Percentiles rank a stretch among this genome's conserved stretches.
phyloP scores from a whole-genome alignment of 306 rosid genomes.

The Macrotyloma uniflorum region DNA sequence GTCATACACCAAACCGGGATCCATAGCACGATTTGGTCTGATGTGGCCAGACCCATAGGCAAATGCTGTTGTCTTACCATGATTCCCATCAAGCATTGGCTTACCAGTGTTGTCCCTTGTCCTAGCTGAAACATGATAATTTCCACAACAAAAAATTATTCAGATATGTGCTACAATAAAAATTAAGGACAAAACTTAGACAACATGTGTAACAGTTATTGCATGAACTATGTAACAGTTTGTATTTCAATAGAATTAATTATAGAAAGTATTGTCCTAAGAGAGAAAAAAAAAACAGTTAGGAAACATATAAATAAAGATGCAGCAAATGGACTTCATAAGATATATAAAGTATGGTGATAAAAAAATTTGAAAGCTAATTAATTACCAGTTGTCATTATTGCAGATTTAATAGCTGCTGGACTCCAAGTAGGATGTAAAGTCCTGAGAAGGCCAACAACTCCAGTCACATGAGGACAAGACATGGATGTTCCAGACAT shows the following conservation, averaged over 20 bases:
- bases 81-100: conserved; percentile 47
- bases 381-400: conserved; percentile 63
- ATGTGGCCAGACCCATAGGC: conserved; percentile 70
- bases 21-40: conserved; percentile 69
- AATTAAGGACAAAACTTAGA: neutral
- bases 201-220: neutral
- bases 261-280: neutral
- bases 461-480: conserved; percentile 79
- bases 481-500: conserved; percentile 88
- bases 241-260: neutral
- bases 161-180: neutral
- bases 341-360: neutral
- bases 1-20: conserved; percentile 86
- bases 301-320: neutral
- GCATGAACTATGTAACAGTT: neutral
- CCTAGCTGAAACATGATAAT: conserved; percentile 32
- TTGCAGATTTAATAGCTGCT: conserved; percentile 66
- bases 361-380: neutral
- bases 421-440: conserved; percentile 72
- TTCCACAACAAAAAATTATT: neutral
- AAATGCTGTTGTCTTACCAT: conserved; percentile 48
- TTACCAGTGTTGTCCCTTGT: conserved; percentile 56
- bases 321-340: neutral
- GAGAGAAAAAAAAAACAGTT: neutral
- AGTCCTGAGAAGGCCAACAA: conserved; percentile 70